A percentile compares a stretch with the other conserved stretches of the same genome.
These are phyloP conservation scores for Tulasnella sp. DNA, from an alignment of 768 basidiomycete genomes.

Conservation along the genomic window DNA sequence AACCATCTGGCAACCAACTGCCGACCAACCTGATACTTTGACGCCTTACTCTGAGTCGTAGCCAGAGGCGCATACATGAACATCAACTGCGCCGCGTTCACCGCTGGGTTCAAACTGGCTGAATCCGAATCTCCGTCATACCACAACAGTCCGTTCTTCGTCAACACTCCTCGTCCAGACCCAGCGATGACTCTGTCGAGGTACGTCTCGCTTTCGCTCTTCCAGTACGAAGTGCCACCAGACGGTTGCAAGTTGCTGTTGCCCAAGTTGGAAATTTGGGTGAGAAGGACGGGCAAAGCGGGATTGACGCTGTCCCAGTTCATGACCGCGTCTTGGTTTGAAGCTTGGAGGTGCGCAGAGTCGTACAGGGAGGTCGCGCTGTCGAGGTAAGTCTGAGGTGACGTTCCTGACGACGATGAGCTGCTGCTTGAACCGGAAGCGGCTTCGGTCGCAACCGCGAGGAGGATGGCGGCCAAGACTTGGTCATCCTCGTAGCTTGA, in stretches of 20 bases:
- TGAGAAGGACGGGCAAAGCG: conserved; percentile 67
- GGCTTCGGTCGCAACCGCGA: conserved; percentile 62
- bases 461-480: conserved; percentile 67
- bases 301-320: conserved; percentile 89
- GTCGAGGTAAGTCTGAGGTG: conserved; percentile 22
- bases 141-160: conserved; percentile 69
- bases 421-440: neutral
- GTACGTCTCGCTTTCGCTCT: conserved; percentile 62
- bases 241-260: conserved; percentile 24
- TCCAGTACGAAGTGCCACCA: conserved; percentile 62
- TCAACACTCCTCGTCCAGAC: conserved; percentile 52
- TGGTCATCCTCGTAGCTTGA: conserved; percentile 71
- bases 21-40: conserved; percentile 54
- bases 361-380: conserved; percentile 11
- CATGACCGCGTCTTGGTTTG: conserved; percentile 65
- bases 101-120: conserved; percentile 77
- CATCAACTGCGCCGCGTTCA: conserved; percentile 83
- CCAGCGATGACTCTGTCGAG: conserved; percentile 67
- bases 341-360: conserved; percentile 50
- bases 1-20: too few relatives aligned
- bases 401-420: neutral
- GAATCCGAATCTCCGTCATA: conserved; percentile 79
- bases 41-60: conserved; percentile 53
- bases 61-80: conserved; percentile 71
- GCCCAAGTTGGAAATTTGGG: conserved; percentile 57